Conservation (phyloP, 2,329 filamentous ascomycete species). For the Trichoderma endophyticum region DNA sequence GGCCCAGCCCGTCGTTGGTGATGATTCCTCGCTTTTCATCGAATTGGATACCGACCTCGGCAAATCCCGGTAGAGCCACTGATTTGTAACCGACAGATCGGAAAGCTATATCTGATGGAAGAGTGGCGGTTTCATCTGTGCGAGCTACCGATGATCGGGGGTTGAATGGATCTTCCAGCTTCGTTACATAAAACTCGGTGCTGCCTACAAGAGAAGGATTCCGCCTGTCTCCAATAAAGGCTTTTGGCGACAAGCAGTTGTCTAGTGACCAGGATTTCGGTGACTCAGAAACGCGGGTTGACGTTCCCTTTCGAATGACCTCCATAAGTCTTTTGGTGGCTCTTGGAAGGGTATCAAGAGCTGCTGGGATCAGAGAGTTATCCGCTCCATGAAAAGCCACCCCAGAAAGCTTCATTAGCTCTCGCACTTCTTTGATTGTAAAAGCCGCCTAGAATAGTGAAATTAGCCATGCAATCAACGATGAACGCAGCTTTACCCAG, state of each 20-base stretch:
- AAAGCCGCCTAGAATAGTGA: constrained; percentile 68
- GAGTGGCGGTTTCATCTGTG: constrained; percentile 47
- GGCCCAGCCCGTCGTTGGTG: constrained; percentile 74
- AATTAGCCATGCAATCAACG: background rate
- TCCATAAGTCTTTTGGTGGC: constrained; percentile 76
- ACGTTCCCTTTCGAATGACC: constrained; percentile 72
- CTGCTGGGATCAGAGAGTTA: constrained; percentile 61
- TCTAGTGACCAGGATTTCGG: constrained; percentile 77
- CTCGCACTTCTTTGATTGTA: constrained; percentile 90
- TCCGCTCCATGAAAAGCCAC: constrained; percentile 72
- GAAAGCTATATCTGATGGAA: constrained; percentile 74
- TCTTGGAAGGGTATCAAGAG: constrained; percentile 68
- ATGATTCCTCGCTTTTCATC: constrained; percentile 72
- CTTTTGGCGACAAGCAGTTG: constrained; percentile 75
- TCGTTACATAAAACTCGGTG: constrained; percentile 64
- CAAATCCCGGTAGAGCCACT: constrained; percentile 69
- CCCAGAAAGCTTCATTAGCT: constrained; percentile 72
- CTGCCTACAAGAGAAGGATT: constrained; percentile 53
- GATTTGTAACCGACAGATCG: constrained; percentile 95
- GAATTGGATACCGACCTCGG: constrained; percentile 72
- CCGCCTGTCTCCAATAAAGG: constrained; percentile 55
- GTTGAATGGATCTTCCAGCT: constrained; percentile 54
- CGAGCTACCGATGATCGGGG: constrained; percentile 46
- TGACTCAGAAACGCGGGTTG: constrained; percentile 29
- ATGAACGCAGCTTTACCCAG: background rate